Conservation (phyloP, 73 alveolate genomes). For the Paramecium pentaurelia region DNA sequence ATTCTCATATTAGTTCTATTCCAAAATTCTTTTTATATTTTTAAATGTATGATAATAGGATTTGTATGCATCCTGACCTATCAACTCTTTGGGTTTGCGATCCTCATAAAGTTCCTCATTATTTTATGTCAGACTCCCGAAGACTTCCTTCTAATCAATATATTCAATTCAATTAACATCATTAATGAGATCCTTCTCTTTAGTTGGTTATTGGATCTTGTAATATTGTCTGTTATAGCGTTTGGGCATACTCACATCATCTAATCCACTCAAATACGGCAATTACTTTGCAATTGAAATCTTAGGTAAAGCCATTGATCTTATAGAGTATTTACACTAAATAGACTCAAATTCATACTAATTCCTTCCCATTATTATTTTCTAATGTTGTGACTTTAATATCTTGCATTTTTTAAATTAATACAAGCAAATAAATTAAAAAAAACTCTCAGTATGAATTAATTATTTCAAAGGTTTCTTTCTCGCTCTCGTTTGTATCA, state of each 20-base stretch:
- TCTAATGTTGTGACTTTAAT: neutral
- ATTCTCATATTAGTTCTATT: neutral
- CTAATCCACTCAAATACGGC: neutral
- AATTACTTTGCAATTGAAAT: neutral
- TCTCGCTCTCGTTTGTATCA: neutral
- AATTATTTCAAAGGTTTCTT: slow-evolving; percentile 7
- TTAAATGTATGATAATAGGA: neutral
- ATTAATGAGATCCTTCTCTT: neutral
- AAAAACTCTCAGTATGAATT: neutral
- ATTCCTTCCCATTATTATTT: neutral
- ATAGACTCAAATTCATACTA: neutral
- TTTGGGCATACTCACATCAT: neutral
- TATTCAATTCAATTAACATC: neutral
- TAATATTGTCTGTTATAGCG: neutral
- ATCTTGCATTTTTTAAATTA: neutral
- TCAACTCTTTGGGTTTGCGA: neutral
- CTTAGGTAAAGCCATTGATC: neutral
- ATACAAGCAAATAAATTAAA: neutral
- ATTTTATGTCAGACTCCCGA: neutral
- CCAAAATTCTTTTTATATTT: slow-evolving; percentile 4
- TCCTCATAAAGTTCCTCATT: slow-evolving; percentile 36
- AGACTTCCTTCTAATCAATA: neutral
- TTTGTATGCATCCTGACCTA: neutral
- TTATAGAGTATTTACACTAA: neutral
- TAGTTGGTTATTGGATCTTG: neutral